phyloP scores from a whole-genome alignment of 208 protist genomes.

The Herpetomonas samuelpessoai region DNA sequence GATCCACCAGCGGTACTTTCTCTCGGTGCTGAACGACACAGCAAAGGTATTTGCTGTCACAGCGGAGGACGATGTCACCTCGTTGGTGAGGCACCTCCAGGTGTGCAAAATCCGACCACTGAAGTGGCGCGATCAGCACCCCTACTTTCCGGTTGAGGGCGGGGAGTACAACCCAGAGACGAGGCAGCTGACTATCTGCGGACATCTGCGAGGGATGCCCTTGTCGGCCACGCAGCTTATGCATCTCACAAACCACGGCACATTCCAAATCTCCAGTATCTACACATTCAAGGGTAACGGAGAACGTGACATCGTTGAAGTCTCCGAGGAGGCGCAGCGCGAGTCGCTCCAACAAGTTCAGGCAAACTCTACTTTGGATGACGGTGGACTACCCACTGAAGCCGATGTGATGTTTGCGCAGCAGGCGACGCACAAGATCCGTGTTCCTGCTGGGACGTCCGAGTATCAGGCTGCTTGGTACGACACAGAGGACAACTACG shows the following conservation, averaged over 20 bases:
- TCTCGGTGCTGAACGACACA: conserved; percentile 72
- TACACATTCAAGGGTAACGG: conserved; percentile 16
- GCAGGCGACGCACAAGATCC: conserved; percentile 41
- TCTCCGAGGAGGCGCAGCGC: conserved; percentile 44
- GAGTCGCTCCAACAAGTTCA: conserved; percentile 79
- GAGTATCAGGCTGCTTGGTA: conserved; percentile 80
- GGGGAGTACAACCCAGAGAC: conserved; percentile 36
- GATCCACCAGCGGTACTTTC: conserved; percentile 85
- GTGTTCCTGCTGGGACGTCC: conserved; percentile 63
- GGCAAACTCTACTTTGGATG: conserved; percentile 69
- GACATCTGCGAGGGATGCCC: conserved; percentile 67
- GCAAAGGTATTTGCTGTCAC: conserved; percentile 61
- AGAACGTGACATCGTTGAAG: conserved; percentile 42
- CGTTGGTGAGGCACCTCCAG: conserved; percentile 62
- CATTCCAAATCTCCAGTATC: conserved; percentile 79
- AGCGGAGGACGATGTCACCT: conserved; percentile 37
- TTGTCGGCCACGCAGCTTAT: conserved; percentile 78
- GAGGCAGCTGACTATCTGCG: conserved; percentile 57
- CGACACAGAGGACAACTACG: conserved; percentile 56
- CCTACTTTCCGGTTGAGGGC: conserved; percentile 74
- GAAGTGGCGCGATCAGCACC: conserved; percentile 85
- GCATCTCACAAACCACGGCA: conserved; percentile 87
- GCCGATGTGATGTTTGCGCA: conserved; percentile 54
- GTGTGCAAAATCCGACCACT: conserved; percentile 63
- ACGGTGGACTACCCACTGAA: conserved; percentile 65